These are phyloP conservation scores for Thozetella sp. DNA, from an alignment of 495 filamentous ascomycete species.

Conservation along the genomic window DNA sequence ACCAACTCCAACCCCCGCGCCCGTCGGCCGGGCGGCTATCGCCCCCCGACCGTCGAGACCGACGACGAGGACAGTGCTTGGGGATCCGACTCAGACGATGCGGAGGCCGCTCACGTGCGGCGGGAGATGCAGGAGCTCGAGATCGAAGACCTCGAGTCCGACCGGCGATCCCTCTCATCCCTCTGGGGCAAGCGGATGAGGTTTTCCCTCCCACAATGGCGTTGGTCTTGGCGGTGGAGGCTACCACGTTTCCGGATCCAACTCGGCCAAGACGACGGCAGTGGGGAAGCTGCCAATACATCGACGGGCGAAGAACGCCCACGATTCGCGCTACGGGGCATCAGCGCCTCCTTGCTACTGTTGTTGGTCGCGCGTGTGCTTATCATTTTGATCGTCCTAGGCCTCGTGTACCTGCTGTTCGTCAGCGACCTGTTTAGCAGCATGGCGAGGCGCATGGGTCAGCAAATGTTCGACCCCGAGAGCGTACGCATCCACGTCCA, in stretches of 20 bases:
- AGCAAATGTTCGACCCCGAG: conserved; percentile 65
- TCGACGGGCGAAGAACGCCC: conserved; percentile 5
- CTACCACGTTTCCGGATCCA: conserved; percentile 43
- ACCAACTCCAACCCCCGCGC: conserved; percentile 30
- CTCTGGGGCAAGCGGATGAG: conserved; percentile 54
- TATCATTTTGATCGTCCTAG: conserved; percentile 72
- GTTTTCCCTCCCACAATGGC: conserved; percentile 46
- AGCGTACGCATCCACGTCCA: conserved; percentile 71
- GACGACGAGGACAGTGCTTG: conserved; percentile 43
- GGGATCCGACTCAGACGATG: conserved; percentile 41
- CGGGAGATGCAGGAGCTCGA: conserved; percentile 90
- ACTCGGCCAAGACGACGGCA: conserved; percentile 12
- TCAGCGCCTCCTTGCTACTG: conserved; percentile 29
- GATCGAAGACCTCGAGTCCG: conserved; percentile 69
- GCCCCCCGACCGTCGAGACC: conserved; percentile 73
- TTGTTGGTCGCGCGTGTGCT: conserved; percentile 66
- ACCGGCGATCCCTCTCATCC: conserved; percentile 32
- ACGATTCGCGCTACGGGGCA: conserved; percentile 19
- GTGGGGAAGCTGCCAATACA: conserved; percentile 11
- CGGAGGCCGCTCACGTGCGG: conserved; percentile 61
- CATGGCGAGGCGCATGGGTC: conserved; percentile 51
- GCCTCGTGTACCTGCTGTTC: conserved; percentile 80
- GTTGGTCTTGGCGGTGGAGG: conserved; percentile 46
- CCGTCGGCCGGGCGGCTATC: conserved; percentile 57
- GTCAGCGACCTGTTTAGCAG: conserved; percentile 76